Evolutionary conservation across 2,329 filamentous ascomycete species (phyloP).

Genomic region (Arthrocladium fulminans): DNA sequence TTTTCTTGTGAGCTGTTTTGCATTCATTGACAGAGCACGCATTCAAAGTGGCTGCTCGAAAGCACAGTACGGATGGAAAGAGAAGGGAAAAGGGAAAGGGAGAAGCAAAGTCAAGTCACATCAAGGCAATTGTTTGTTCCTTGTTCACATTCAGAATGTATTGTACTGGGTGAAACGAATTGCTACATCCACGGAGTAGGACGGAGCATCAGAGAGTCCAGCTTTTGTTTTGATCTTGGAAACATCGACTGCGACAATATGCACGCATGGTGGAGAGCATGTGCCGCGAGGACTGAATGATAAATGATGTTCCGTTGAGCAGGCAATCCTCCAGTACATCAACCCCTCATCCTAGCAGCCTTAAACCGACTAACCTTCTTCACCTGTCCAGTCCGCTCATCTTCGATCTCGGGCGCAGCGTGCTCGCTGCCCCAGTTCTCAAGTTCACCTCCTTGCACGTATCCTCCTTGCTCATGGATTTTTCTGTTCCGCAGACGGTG

Average conservation of each 20-base stretch:
- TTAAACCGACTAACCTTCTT: conserved; percentile 40
- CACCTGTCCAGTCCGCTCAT: conserved; percentile 32
- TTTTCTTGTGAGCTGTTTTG: not conserved
- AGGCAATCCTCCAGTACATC: no score
- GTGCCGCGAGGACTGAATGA: conserved; percentile 12
- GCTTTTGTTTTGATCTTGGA: conserved; percentile 26
- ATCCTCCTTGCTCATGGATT: conserved; percentile 75
- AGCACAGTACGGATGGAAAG: no score
- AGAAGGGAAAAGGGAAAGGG: no score
- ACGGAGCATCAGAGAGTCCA: conserved; percentile 32
- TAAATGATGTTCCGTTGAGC: conserved; percentile 1
- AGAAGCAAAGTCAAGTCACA: no score
- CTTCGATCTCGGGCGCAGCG: conserved; percentile 51
- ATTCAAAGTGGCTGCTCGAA: no score
- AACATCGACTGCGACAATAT: conserved; percentile 11
- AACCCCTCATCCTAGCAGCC: conserved; percentile 37
- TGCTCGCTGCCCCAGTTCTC: conserved; percentile 53
- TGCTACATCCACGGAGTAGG: conserved; percentile 24
- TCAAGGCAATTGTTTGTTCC: no score
- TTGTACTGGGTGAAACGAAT: conserved; percentile 35
- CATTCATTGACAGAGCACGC: not conserved
- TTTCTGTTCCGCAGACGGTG: conserved; percentile 73
- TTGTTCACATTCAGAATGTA: no score
- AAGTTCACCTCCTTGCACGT: conserved; percentile 43
- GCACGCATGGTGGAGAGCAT: conserved; percentile 17